Percentiles rank a stretch among this genome's conserved stretches.
These are phyloP conservation scores for Aspergillus niger DNA, from an alignment of 2,329 filamentous ascomycete genomes.

Conservation along the genomic window DNA sequence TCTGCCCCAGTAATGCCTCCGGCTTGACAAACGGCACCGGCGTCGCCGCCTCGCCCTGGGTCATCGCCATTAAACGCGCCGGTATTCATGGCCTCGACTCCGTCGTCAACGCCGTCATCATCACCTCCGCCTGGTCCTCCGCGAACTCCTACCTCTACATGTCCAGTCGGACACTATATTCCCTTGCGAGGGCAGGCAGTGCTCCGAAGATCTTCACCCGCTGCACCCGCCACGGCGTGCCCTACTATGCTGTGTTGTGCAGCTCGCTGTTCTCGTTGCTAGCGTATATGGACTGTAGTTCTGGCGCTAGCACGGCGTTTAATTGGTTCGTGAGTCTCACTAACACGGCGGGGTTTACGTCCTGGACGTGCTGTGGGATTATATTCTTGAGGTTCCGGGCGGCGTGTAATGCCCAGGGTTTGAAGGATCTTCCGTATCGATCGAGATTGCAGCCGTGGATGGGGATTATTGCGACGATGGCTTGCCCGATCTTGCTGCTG, in stretches of 20 bases:
- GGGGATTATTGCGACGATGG: constrained; percentile 57
- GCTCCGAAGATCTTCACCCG: constrained; percentile 50
- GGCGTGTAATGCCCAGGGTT: constrained; percentile 66
- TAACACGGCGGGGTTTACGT: constrained; percentile 25
- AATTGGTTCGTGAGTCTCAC: constrained; percentile 29
- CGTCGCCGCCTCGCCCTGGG: constrained; percentile 62
- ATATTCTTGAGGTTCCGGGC: constrained; percentile 71
- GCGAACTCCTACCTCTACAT: constrained; percentile 69
- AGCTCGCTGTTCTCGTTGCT: constrained; percentile 66
- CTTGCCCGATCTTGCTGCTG: constrained; percentile 4
- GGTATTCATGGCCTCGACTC: constrained; percentile 64
- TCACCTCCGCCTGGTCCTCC: constrained; percentile 67
- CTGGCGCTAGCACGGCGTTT: constrained; percentile 63
- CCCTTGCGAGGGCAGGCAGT: constrained; percentile 66
- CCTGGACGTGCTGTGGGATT: constrained; percentile 57
- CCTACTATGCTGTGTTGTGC: constrained; percentile 65
- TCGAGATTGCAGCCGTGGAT: constrained; percentile 68
- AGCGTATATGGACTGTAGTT: constrained; percentile 68
- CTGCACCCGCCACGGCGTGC: constrained; percentile 63
- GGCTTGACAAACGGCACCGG: constrained; percentile 46
- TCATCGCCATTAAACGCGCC: constrained; percentile 65
- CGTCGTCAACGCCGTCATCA: constrained; percentile 70
- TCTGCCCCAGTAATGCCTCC: constrained; percentile 67
- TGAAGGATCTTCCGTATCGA: constrained; percentile 67
- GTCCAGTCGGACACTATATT: constrained; percentile 66